phyloP scores from a whole-genome alignment of 2,329 filamentous ascomycete species.

The Hymenoscyphus linearis region DNA sequence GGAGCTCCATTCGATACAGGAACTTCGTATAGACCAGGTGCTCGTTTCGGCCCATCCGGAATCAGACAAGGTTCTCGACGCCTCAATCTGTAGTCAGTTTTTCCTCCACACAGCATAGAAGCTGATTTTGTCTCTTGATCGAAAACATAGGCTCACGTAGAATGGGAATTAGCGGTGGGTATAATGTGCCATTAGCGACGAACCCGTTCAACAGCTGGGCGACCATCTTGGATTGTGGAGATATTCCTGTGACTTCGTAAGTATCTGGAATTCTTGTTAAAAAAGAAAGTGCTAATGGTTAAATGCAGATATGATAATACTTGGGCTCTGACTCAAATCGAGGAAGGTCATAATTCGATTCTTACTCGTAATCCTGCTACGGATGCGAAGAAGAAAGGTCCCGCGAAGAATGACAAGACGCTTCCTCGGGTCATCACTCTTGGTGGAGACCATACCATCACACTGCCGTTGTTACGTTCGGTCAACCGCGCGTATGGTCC shows the following conservation, averaged over 20 bases:
- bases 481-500: constrained; percentile 58
- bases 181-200: constrained; percentile 74
- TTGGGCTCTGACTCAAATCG: constrained; percentile 77
- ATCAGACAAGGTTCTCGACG: constrained; percentile 82
- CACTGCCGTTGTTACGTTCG: constrained; percentile 52
- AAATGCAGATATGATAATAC: constrained; percentile 67
- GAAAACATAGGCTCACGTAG: constrained; percentile 34
- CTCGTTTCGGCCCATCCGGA: constrained; percentile 77
- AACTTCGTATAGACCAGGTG: constrained; percentile 78
- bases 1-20: constrained; percentile 82
- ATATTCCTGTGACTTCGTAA: constrained; percentile 80
- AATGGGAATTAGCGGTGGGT: constrained; percentile 63
- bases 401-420: constrained; percentile 67
- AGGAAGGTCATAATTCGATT: constrained; percentile 75
- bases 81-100: constrained; percentile 76
- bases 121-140: constrained; percentile 19
- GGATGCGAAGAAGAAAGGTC: constrained; percentile 59
- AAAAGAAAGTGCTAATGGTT: neutral
- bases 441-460: constrained; percentile 59
- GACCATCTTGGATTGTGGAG: constrained; percentile 74
- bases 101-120: constrained; percentile 14
- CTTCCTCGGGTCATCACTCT: constrained; percentile 78
- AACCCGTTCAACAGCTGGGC: constrained; percentile 82
- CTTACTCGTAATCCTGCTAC: constrained; percentile 67
- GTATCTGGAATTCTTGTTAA: constrained; percentile 26